Evolutionary conservation across 2,329 filamentous ascomycete genomes (phyloP).

Genomic region (Basipetospora chlamydospora): DNA sequence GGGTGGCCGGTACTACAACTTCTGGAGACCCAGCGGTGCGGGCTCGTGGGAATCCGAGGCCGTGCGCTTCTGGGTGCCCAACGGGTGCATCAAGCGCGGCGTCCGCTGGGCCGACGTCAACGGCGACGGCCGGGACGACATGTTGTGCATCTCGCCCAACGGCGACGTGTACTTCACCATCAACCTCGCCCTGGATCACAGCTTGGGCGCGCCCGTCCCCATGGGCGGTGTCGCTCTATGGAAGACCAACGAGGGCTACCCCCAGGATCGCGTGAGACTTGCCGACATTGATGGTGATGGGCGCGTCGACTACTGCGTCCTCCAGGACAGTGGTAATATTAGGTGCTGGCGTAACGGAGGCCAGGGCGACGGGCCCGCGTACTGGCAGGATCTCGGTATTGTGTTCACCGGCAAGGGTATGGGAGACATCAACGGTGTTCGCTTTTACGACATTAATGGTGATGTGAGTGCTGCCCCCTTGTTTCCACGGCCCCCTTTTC

Average conservation of each 20-base stretch:
- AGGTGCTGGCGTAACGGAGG: conserved; percentile 18
- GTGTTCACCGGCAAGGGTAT: conserved; percentile 10
- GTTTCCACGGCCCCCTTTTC: no score
- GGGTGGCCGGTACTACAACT: background rate
- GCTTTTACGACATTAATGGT: conserved; percentile 13
- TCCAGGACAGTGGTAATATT: background rate
- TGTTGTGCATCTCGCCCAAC: conserved; percentile 14
- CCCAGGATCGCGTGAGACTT: background rate
- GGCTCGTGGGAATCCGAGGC: no score
- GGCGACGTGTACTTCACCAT: conserved; percentile 8
- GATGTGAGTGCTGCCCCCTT: no score
- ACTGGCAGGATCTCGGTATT: conserved; percentile 18
- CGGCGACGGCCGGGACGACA: conserved; percentile 14
- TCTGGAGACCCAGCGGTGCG: no score
- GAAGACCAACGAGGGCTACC: no score
- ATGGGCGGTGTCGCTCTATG: no score
- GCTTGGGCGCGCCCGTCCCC: no score
- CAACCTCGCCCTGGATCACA: background rate
- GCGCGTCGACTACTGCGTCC: background rate
- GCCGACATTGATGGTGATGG: background rate
- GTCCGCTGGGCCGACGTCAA: conserved; percentile 7
- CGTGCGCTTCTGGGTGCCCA: no score
- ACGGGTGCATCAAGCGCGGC: conserved; percentile 5
- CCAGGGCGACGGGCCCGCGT: conserved; percentile 12
- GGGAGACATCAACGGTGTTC: conserved; percentile 10